phyloP scores from a whole-genome alignment of 2,329 filamentous ascomycete species.

The Coleophoma crateriformis region DNA sequence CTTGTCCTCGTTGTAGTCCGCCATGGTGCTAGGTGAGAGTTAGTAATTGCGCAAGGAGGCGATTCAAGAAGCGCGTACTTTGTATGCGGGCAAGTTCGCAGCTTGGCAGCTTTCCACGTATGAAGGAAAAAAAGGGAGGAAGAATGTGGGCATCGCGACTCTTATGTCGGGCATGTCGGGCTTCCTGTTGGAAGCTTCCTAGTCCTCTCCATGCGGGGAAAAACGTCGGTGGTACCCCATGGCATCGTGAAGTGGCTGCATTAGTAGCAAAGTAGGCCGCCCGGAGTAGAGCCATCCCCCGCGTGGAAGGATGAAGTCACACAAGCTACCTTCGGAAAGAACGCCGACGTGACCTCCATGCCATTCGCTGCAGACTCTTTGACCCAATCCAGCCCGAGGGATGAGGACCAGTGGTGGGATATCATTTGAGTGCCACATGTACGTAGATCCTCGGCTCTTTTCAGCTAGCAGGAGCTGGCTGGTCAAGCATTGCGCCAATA shows the following conservation, averaged over 20 bases:
- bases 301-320: too few relatives aligned
- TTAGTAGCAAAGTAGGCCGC: too few relatives aligned
- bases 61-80: not conserved
- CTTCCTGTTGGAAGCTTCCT: not conserved
- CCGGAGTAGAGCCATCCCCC: too few relatives aligned
- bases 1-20: not conserved
- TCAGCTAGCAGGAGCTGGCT: not conserved
- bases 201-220: not conserved
- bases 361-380: too few relatives aligned
- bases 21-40: not conserved
- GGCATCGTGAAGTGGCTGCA: too few relatives aligned
- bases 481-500: not conserved
- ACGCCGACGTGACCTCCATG: too few relatives aligned
- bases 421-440: not conserved
- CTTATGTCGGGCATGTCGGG: not conserved
- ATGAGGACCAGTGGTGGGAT: too few relatives aligned
- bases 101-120: not conserved
- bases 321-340: too few relatives aligned
- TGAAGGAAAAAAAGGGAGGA: not conserved
- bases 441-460: not conserved
- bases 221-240: not conserved
- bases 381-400: not conserved
- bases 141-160: not conserved
- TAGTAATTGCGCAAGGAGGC: not conserved
- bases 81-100: too few relatives aligned